Percentiles rank a stretch among this genome's conserved stretches.
Conservation (phyloP, 495 filamentous ascomycete species). For the Neurospora sp. region DNA sequence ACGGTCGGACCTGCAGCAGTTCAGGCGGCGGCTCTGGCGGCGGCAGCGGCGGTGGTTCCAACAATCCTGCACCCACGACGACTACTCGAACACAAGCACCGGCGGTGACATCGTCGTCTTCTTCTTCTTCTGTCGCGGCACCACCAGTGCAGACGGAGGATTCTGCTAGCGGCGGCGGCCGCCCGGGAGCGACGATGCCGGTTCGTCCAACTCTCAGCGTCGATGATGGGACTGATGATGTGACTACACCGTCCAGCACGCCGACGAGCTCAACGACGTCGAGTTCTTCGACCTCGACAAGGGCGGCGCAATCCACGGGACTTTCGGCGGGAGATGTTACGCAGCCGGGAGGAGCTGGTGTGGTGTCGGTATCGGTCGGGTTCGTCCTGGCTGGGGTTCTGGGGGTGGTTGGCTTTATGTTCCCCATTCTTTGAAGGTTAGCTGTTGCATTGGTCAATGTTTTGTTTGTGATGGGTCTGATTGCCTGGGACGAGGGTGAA, state of each 20-base stretch:
- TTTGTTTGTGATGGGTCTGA: no score
- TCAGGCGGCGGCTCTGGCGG: neutral
- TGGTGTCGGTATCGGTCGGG: neutral
- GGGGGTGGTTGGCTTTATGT: neutral
- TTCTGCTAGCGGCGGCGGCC: neutral
- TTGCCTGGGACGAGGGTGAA: neutral
- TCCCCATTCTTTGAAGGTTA: neutral
- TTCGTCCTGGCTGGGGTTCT: neutral
- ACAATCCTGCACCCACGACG: neutral
- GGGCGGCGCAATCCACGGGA: neutral
- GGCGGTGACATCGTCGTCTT: neutral
- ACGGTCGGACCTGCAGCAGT: slow-evolving; percentile 6
- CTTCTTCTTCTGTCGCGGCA: neutral
- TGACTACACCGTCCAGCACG: neutral
- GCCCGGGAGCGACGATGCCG: neutral
- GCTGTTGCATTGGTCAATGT: neutral
- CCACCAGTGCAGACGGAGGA: neutral
- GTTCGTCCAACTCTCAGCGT: neutral
- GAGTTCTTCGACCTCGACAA: neutral
- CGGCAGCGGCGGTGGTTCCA: neutral
- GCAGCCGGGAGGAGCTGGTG: neutral
- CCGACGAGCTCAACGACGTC: neutral
- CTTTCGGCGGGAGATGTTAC: neutral
- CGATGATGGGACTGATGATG: neutral
- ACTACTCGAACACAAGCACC: neutral